A percentile compares a stretch with the other conserved stretches of the same genome.
These are phyloP conservation scores for Leccinum uliginosum DNA, from an alignment of 768 basidiomycete species.

Conservation along the genomic window DNA sequence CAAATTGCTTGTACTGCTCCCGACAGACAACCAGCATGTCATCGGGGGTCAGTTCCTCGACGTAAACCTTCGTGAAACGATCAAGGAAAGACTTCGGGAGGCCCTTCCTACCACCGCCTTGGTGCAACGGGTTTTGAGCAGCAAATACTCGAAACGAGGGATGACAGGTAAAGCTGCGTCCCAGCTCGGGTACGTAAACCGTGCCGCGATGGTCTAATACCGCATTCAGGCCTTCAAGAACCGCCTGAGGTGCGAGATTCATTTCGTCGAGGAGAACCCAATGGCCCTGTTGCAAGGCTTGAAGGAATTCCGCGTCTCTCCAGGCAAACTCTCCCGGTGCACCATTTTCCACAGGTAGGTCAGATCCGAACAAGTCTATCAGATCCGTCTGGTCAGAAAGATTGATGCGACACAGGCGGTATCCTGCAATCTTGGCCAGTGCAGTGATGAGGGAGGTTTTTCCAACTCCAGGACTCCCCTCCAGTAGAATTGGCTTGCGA, in stretches of 20 bases:
- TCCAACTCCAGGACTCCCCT: slow-evolving; percentile 97
- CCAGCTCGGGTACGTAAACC: slow-evolving; percentile 93
- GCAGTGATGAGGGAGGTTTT: slow-evolving; percentile 93
- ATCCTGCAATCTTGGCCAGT: slow-evolving; percentile 74
- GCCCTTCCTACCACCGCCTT: slow-evolving; percentile 97
- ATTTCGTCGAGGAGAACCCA: slow-evolving; percentile 99
- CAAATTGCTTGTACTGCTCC: slow-evolving; percentile 62
- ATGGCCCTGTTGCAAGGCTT: slow-evolving; percentile 88
- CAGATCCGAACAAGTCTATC: slow-evolving; percentile 93
- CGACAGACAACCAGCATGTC: slow-evolving; percentile 80
- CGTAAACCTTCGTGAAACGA: slow-evolving; percentile 96
- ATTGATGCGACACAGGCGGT: slow-evolving; percentile 87
- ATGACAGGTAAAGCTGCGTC: slow-evolving; percentile 81
- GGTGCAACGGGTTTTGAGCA: slow-evolving; percentile 92
- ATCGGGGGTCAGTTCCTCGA: slow-evolving; percentile 73
- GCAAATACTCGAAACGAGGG: slow-evolving; percentile 97
- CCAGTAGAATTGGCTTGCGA: slow-evolving; percentile 85
- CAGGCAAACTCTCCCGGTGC: slow-evolving; percentile 90
- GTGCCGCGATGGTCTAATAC: slow-evolving; percentile 93
- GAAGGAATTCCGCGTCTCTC: slow-evolving; percentile 95
- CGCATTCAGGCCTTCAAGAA: slow-evolving; percentile 95
- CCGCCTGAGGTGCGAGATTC: slow-evolving; percentile 96
- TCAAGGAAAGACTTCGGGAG: slow-evolving; percentile 97
- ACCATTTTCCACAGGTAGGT: slow-evolving; percentile 92
- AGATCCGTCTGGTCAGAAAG: slow-evolving; percentile 97